Evolutionary conservation across 2,329 filamentous ascomycete species (phyloP).

Genomic region (Neonectria faginata): DNA sequence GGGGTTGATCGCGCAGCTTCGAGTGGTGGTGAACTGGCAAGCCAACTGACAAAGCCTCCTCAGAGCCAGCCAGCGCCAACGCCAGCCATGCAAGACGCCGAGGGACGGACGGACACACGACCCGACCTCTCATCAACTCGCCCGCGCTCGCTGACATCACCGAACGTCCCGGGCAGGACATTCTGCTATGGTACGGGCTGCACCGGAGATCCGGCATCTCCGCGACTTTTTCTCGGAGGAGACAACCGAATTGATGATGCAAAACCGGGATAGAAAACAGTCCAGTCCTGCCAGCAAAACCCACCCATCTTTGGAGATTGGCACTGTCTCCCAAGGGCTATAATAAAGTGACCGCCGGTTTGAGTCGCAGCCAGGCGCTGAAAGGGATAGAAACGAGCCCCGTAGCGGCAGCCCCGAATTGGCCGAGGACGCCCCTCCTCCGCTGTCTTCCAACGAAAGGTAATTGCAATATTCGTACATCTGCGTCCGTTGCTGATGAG

Average conservation of each 20-base stretch:
- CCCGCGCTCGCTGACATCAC: slow-evolving; percentile 44
- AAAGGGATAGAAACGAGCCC: not conserved
- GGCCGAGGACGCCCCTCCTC: not conserved
- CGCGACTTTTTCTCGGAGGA: slow-evolving; percentile 24
- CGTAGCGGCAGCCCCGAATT: slow-evolving; percentile 3
- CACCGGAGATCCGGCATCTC: slow-evolving; percentile 19
- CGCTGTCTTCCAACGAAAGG: not conserved
- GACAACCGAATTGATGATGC: slow-evolving; percentile 20
- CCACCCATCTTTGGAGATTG: slow-evolving; percentile 10
- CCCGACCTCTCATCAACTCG: slow-evolving; percentile 1
- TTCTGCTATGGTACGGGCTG: slow-evolving; percentile 11
- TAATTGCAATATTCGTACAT: not conserved
- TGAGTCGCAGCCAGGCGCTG: slow-evolving; percentile 5
- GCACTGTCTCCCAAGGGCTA: not conserved
- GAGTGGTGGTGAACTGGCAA: slow-evolving; percentile 4
- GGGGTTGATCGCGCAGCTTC: slow-evolving; percentile 6
- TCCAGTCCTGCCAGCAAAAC: slow-evolving; percentile 1
- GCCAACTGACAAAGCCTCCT: not conserved
- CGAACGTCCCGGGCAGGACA: slow-evolving; percentile 1
- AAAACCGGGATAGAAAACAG: slow-evolving; percentile 15
- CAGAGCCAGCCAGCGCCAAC: slow-evolving; percentile 9
- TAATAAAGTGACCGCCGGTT: not conserved
- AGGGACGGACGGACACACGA: slow-evolving; percentile 26
- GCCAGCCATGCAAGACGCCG: slow-evolving; percentile 12
- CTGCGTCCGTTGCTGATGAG: not conserved